Evolutionary conservation across 306 rosid genomes (phyloP), one percentile per base, ranked within the genome.

Genomic region (Hippophae gyantsensis): DNA sequence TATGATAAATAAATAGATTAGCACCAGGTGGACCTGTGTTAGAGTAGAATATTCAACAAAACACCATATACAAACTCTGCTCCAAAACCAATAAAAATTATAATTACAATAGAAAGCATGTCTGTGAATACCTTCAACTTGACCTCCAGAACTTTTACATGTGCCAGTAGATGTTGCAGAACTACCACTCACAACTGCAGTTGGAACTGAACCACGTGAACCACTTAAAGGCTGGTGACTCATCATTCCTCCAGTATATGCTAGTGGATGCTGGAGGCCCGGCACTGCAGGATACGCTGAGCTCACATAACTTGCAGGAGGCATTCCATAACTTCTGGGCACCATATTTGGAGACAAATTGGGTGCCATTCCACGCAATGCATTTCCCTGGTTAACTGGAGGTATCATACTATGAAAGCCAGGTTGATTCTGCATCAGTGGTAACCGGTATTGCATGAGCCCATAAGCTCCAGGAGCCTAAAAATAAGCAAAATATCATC

Each of bases 1-100:
- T 86, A 83, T 93, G 99, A 77, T 88, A 93, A 72, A 93, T 93
- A 82, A 93, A 93, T 53, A 93, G 80, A 74, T 93, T 93, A 65
- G 99, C 99, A 58, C 99, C 99, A 25, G 94, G 94, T 53, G 99
- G 99, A 66, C 99, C 99, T 93, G 66, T 49, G 63, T 76, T 57
- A 71, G 54, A 69, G 63, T 18, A 57, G 61, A 76, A 61, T 18
- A 50, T 72, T 52, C 54, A 68, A 60, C 72, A 67, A 60, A 81
- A 46, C n/a, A 46, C 50, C 52, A 32, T 4, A 32, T 32, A 32
- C 3, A 32, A 32, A 32, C 38, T 27, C 3, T 32, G 38, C 38
- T 32, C 3, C 5, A 32, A 32, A 32, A 32, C 5, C 4, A 32
- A 32, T 4, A 32, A 32, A 32, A 32, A 0, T 32, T 32, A 32